A percentile compares a stretch with the other conserved stretches of the same genome.
Evolutionary conservation across 306 rosid genomes (phyloP).

Genomic region (Trichosanthes truncata): DNA sequence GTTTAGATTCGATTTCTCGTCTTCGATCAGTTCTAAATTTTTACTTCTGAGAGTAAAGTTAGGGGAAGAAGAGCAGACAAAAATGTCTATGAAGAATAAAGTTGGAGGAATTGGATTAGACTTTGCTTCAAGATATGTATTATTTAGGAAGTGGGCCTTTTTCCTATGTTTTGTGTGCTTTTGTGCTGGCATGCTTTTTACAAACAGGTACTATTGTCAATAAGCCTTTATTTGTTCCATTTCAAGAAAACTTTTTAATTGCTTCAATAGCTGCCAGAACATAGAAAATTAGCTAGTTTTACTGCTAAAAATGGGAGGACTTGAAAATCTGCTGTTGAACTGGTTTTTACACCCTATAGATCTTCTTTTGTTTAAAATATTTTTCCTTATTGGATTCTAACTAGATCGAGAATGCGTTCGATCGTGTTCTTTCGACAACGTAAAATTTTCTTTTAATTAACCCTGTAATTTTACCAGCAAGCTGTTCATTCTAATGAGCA

Average conservation of each 20-base stretch:
- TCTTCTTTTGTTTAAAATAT: background rate
- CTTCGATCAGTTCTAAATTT: background rate
- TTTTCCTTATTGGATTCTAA: background rate
- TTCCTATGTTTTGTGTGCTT: conserved; percentile 70
- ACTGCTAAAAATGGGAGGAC: background rate
- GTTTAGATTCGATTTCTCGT: too few relatives aligned
- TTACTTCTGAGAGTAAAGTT: conserved; percentile 8
- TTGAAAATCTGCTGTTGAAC: background rate
- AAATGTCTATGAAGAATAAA: conserved; percentile 54
- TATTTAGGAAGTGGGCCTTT: conserved; percentile 56
- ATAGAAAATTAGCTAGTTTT: background rate
- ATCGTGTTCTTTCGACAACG: background rate
- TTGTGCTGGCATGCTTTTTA: conserved; percentile 74
- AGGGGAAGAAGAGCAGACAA: background rate
- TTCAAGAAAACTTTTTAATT: background rate
- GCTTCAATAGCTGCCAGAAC: background rate
- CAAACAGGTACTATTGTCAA: conserved; percentile 45
- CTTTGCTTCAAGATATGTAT: conserved; percentile 25
- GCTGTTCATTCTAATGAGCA: conserved; percentile 8
- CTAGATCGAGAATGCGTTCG: background rate
- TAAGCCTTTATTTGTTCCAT: conserved; percentile 15
- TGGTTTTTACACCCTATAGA: background rate
- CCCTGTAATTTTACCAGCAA: background rate
- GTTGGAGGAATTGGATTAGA: conserved; percentile 39
- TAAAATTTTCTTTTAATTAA: background rate